Conservation (phyloP, 2,329 filamentous ascomycete species). For the Didymosphaeria variabile region DNA sequence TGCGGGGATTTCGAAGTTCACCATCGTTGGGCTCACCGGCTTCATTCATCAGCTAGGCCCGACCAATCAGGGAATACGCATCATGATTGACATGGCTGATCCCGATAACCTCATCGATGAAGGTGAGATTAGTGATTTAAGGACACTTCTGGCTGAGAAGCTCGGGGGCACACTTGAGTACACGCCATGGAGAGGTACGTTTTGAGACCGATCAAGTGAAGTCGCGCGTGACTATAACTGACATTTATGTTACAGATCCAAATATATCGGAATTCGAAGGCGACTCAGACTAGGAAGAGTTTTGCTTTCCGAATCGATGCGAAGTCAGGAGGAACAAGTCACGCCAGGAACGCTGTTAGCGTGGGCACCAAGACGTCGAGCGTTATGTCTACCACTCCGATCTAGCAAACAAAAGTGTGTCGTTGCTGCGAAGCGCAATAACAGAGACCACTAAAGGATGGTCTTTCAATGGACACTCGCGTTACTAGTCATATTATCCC, state of each 20-base stretch:
- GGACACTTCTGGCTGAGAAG: conserved; percentile 49
- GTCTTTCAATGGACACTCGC: not conserved
- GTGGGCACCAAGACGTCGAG: not conserved
- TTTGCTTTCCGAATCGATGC: not conserved
- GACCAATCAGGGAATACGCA: conserved; percentile 53
- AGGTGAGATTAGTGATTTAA: conserved; percentile 50
- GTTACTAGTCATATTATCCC: not conserved
- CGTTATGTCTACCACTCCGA: not conserved
- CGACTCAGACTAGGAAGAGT: conserved; percentile 20
- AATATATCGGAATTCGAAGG: conserved; percentile 24
- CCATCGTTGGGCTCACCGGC: conserved; percentile 58
- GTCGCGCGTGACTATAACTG: not conserved
- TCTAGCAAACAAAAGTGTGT: not conserved
- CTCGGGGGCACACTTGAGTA: conserved; percentile 57
- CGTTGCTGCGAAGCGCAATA: not conserved
- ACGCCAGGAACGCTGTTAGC: not conserved
- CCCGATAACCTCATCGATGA: conserved; percentile 52
- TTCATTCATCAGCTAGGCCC: conserved; percentile 54
- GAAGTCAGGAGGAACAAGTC: not conserved
- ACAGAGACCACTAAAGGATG: not conserved
- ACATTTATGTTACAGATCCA: conserved; percentile 12
- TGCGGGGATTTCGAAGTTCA: conserved; percentile 65
- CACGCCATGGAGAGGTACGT: conserved; percentile 53
- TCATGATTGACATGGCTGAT: conserved; percentile 57
- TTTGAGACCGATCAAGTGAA: conserved; percentile 4